phyloP scores from a whole-genome alignment of 2,329 filamentous ascomycete genomes.

The Helotiales sp. region DNA sequence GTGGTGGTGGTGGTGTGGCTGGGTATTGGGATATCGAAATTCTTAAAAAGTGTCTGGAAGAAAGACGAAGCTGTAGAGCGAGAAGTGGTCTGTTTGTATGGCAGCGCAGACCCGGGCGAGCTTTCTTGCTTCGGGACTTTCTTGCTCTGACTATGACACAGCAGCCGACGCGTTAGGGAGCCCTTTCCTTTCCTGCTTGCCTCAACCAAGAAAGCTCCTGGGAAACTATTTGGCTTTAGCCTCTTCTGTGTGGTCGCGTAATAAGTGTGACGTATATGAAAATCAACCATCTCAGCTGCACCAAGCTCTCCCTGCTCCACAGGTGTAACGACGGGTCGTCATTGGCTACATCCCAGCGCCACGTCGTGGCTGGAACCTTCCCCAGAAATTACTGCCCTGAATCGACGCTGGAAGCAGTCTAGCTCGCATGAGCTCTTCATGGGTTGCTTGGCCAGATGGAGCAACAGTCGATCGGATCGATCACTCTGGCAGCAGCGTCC shows the following conservation, averaged over 20 bases:
- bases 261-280: background rate
- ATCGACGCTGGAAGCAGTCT: background rate
- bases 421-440: background rate
- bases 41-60: background rate
- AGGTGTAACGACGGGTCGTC: background rate
- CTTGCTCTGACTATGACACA: no score
- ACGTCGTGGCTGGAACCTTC: background rate
- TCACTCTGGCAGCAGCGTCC: background rate
- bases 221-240: background rate
- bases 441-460: background rate
- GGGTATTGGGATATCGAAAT: background rate
- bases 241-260: background rate
- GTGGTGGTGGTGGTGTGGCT: background rate
- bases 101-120: background rate
- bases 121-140: background rate
- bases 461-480: background rate
- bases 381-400: background rate
- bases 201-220: background rate
- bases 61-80: background rate
- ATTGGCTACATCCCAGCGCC: background rate
- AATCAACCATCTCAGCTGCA: background rate
- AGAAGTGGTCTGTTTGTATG: constrained; percentile 1
- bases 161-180: background rate
- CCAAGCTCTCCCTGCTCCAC: background rate
- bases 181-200: constrained; percentile 1